Percentiles rank a stretch among this genome's conserved stretches.
Evolutionary conservation across 306 rosid genomes (phyloP).

Genomic region (barrel medic (Medicago truncatula)): MtrunA17r5.0-ANR NC_053042.1:50544501-50545000

Average conservation of each 20-base stretch:
- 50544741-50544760: slow-evolving; percentile 66
- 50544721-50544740: slow-evolving; percentile 89
- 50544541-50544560: not conserved
- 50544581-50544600: slow-evolving; percentile 47
- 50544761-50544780: slow-evolving; percentile 51
- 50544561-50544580: slow-evolving; percentile 51
- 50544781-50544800: slow-evolving; percentile 51
- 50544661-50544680: slow-evolving; percentile 85
- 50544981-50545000: slow-evolving; percentile 51
- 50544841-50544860: not conserved
- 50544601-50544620: slow-evolving; percentile 47
- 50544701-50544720: slow-evolving; percentile 85
- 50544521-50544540: not conserved
- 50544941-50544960: slow-evolving; percentile 36
- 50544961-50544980: slow-evolving; percentile 19
- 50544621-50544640: slow-evolving; percentile 55
- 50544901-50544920: not conserved
- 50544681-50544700: slow-evolving; percentile 73
- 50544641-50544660: slow-evolving; percentile 81
- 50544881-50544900: slow-evolving; percentile 47
- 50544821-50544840: slow-evolving; percentile 61
- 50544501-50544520: not conserved
- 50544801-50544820: slow-evolving; percentile 61
- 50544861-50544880: slow-evolving; percentile 39
- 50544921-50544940: slow-evolving; percentile 12